Evolutionary conservation across 345 rosid genomes (phyloP), one percentile per base, ranked within the genome.

Genomic region (Kandelia obovata): DNA sequence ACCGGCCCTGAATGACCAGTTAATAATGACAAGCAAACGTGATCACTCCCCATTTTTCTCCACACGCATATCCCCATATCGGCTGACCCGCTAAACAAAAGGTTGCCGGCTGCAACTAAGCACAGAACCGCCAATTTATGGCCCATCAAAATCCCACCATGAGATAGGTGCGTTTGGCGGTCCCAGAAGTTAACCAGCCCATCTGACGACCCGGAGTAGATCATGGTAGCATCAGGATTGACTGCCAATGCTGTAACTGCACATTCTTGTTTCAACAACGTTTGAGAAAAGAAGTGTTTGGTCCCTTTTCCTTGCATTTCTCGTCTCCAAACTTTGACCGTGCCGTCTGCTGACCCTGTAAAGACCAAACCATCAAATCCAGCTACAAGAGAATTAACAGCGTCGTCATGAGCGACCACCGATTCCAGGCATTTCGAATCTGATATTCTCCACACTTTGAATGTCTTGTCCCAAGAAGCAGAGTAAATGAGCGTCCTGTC

Each of bases 401-500:
- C 93, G 28, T 94, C 97, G 23, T 94, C 96, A 11, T 94, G 98
- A 23, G 98, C 87, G 6, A 28, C 70, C 1, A 91, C 68, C 4
- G 97, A 89, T 79, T 94, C 98, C 15, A 94, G 63, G 37, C 95
- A 94, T 63, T 86, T 86, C 32, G 70, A 84, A 71, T 91, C 87
- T 1, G 87, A 73, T n/a, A 83, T 75, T 67, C 92, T 76, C 98
- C 96, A 94, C 0, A 89, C 91, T 62, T 94, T 94, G 52, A 91
- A 87, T 7, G 98, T 89, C 68, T 86, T 91, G 65, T 94, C 97
- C 98, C 98, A 89, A 0, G 96, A 91, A 11, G 92, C 88, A 0
- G 98, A 88, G 66, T 94, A 94, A 46, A 94, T 74, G 0, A 89
- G 61, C 19, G 58, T 32, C 34, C 61, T 73, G 58, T 89, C 97